A percentile compares a stretch with the other conserved stretches of the same genome.
Evolutionary conservation across 306 rosid species (phyloP).

Genomic region (Albizia julibrissin): DNA sequence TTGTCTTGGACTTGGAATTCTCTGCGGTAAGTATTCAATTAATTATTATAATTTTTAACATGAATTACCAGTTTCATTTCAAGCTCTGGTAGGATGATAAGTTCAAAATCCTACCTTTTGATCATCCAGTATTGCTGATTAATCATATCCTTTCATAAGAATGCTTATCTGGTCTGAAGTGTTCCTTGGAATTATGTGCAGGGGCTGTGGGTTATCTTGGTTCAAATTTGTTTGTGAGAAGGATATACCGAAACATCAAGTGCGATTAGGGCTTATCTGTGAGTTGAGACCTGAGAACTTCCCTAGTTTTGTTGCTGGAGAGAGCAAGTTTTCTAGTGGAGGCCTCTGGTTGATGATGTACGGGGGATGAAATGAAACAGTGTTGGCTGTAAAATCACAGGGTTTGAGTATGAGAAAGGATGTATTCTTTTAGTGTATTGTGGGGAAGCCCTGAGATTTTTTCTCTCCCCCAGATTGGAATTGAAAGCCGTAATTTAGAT

Average conservation of each 20-base stretch:
- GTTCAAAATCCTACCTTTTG: neutral
- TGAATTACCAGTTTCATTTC: neutral
- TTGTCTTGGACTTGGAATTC: slow-evolving; percentile 96
- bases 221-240: slow-evolving; percentile 94
- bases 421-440: slow-evolving; percentile 62
- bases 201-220: slow-evolving; percentile 99
- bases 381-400: slow-evolving; percentile 49
- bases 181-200: slow-evolving; percentile 43
- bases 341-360: slow-evolving; percentile 46
- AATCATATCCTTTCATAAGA: neutral
- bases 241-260: slow-evolving; percentile 98
- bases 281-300: slow-evolving; percentile 54
- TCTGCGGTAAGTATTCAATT: slow-evolving; percentile 75
- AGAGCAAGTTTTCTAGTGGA: slow-evolving; percentile 44
- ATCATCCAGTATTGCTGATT: neutral
- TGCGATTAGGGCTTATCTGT: slow-evolving; percentile 68
- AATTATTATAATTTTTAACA: neutral
- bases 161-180: slow-evolving; percentile 11
- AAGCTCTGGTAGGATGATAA: neutral
- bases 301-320: slow-evolving; percentile 34
- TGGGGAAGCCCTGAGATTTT: slow-evolving; percentile 64
- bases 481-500: slow-evolving; percentile 76
- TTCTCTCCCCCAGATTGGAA: slow-evolving; percentile 60
- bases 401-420: slow-evolving; percentile 50
- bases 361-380: slow-evolving; percentile 41